A percentile compares a stretch with the other conserved stretches of the same genome.
These are phyloP conservation scores for Penicillium nucicola DNA, from an alignment of 495 filamentous ascomycete genomes.

Conservation along the genomic window DNA sequence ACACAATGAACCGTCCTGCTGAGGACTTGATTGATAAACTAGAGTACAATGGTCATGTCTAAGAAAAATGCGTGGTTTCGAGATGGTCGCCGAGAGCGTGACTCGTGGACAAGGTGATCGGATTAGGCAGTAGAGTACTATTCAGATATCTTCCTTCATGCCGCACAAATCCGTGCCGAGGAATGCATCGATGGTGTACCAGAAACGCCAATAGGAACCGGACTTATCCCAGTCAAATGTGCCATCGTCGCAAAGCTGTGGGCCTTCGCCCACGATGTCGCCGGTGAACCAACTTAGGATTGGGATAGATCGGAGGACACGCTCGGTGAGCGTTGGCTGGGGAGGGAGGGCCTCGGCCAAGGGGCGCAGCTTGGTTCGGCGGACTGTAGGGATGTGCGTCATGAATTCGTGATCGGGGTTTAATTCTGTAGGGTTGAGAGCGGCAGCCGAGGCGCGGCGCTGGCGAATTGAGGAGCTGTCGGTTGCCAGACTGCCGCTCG, in stretches of 20 bases:
- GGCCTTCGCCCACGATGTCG: slow-evolving; percentile 75
- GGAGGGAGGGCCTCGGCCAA: slow-evolving; percentile 61
- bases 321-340: slow-evolving; percentile 57
- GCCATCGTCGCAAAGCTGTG: slow-evolving; percentile 75
- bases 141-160: slow-evolving; percentile 46
- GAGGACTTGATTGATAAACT: no score
- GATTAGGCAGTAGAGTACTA: not conserved
- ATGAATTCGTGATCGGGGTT: slow-evolving; percentile 47
- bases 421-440: slow-evolving; percentile 14
- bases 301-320: slow-evolving; percentile 58
- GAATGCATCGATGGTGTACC: slow-evolving; percentile 45
- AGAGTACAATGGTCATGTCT: no score
- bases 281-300: slow-evolving; percentile 68
- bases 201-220: slow-evolving; percentile 71
- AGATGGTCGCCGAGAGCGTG: no score
- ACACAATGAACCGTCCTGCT: no score
- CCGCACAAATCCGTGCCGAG: slow-evolving; percentile 50
- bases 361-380: slow-evolving; percentile 51
- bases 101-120: no score
- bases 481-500: slow-evolving; percentile 17
- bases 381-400: slow-evolving; percentile 48
- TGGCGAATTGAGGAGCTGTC: slow-evolving; percentile 39
- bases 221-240: slow-evolving; percentile 74
- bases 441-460: slow-evolving; percentile 16
- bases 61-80: no score